Base-by-base conservation (phyloP, 169 alveolate genomes). In the Condylostoma magnum region DNA sequence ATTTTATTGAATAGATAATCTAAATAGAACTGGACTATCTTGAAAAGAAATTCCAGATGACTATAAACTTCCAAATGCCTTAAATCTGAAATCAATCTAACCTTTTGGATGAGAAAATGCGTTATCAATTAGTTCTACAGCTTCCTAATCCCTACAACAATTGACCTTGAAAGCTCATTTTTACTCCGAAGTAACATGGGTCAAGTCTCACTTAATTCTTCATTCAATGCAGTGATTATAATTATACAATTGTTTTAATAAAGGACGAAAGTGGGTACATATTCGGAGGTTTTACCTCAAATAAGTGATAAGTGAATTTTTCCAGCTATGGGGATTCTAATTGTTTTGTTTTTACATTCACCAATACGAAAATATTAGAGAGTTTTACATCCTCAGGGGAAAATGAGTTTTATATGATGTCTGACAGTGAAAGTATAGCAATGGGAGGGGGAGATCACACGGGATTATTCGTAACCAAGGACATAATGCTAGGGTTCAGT, bases 251-350 rank as follows among this genome's bases (percentile, higher is more conserved):
- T 41, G 18, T 60, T 15, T 8, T 60, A 18, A 27, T 60, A 12
- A 27, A 60, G 43, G 71, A 60, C 3, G 36, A 12, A 10, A 34
- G 27, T 12, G 25, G 30, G 4, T 27, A 36, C 28, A 27, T 60
- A 6, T 60, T 60, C 27, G 71, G 71, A 2, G 71, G 71, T 2
- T 60, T 18, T 3, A 12, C 37, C 43, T 60, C 71, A 36, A n/a
- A 60, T 18, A n/a, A 18, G 1, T 60, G 71, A 55, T 38, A 60
- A 27, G n/a, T 15, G 2, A n/a, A n/a, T 18, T n/a, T 15, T 10
- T n/a, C 6, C 6, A 38, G 15, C 31, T 60, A 60, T 41, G 71
- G 71, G 33, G 43, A 52, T 38, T 52, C 56, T 1, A 55, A 60
- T 8, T 60, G 71, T 27, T 60, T 60, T 38, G 58, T 60, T 1